These are phyloP conservation scores for Pythium dissotocum DNA, from an alignment of 352 stramenopile genomes.

Conservation along the genomic window DNA sequence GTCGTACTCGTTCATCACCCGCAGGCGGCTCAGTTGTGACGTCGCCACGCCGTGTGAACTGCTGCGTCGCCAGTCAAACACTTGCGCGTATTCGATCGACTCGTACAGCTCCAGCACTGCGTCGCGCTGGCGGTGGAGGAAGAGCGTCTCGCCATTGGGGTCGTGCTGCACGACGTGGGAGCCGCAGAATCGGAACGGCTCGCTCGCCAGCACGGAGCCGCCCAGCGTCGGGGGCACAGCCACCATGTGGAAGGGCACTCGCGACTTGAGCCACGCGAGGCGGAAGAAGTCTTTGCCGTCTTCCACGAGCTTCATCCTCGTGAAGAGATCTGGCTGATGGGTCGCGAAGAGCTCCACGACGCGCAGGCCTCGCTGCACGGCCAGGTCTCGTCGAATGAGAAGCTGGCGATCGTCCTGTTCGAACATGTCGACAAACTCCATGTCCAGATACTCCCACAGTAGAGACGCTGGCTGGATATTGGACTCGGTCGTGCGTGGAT, in stretches of 20 bases:
- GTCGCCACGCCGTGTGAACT: not conserved
- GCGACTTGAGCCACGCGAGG: conserved; percentile 31
- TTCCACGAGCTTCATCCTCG: conserved; percentile 14
- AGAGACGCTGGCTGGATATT: conserved; percentile 24
- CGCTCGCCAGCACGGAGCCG: not conserved
- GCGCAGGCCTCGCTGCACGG: conserved; percentile 9
- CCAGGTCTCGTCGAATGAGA: conserved; percentile 19
- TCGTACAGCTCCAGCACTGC: not conserved
- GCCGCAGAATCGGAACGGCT: conserved; percentile 23
- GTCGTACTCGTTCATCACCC: conserved; percentile 2
- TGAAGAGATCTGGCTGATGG: conserved; percentile 23
- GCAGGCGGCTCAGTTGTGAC: not conserved
- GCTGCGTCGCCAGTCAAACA: conserved; percentile 4
- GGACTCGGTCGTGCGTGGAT: conserved; percentile 23
- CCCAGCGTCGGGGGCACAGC: conserved; percentile 17
- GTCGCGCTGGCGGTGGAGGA: conserved; percentile 24
- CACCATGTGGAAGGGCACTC: conserved; percentile 26
- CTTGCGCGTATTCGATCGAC: conserved; percentile 1
- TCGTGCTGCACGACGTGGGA: conserved; percentile 32
- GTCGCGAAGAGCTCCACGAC: conserved; percentile 25
- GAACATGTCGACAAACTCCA: conserved; percentile 28
- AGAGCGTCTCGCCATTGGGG: conserved; percentile 18
- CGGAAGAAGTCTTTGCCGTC: conserved; percentile 33
- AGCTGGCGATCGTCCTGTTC: conserved; percentile 29
- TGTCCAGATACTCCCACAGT: conserved; percentile 26